Evolutionary conservation across 768 basidiomycete genomes (phyloP).

Genomic region (Agrocybe pediades): DNA sequence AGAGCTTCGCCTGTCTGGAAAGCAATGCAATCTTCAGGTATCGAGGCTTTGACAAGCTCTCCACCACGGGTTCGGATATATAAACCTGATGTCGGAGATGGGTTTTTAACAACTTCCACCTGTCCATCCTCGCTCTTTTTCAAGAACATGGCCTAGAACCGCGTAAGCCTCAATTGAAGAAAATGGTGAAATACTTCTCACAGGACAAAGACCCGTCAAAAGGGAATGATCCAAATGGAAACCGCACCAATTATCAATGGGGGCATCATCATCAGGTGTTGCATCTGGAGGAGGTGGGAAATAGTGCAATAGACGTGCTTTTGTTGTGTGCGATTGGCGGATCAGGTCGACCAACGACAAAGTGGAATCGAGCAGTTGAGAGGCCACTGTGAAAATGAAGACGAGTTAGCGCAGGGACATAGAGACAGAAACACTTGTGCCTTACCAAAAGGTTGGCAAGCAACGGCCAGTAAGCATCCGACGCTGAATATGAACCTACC

Average conservation of each 20-base stretch:
- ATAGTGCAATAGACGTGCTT: conserved; percentile 95
- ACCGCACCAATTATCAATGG: conserved; percentile 91
- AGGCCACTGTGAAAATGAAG: conserved; percentile 48
- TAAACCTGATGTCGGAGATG: conserved; percentile 79
- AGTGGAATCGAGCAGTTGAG: conserved; percentile 65
- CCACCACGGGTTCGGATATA: conserved; percentile 90
- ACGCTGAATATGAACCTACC: conserved; percentile 82
- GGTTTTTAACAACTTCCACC: conserved; percentile 57
- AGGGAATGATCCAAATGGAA: conserved; percentile 92
- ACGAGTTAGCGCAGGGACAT: background rate
- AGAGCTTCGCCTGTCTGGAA: conserved; percentile 98
- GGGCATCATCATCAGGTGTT: conserved; percentile 50
- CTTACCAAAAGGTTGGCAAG: conserved; percentile 91
- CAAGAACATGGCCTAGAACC: conserved; percentile 79
- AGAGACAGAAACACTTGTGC: background rate
- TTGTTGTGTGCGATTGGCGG: conserved; percentile 75
- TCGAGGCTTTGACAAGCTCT: conserved; percentile 77
- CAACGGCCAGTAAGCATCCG: conserved; percentile 78
- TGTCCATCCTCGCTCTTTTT: conserved; percentile 42
- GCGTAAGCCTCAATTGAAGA: background rate
- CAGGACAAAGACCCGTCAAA: conserved; percentile 91
- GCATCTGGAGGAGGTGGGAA: conserved; percentile 67
- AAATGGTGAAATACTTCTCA: conserved; percentile 30
- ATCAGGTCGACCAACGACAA: conserved; percentile 76
- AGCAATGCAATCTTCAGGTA: conserved; percentile 83